phyloP scores from a whole-genome alignment of 139 green algal genomes.

The Yamagishiella unicocca region DNA sequence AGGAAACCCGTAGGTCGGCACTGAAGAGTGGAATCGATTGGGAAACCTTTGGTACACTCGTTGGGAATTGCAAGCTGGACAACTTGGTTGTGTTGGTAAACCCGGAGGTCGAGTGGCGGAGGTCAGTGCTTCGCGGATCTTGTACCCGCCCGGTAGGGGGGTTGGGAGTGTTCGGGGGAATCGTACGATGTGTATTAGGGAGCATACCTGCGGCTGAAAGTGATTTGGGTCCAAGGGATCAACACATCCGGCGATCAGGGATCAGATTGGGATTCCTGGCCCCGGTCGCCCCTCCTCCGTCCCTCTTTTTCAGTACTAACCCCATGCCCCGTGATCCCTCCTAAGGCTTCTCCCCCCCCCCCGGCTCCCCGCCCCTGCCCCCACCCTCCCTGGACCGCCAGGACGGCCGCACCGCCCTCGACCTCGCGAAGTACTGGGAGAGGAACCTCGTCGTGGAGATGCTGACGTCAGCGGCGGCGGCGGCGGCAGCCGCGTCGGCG shows the following conservation, averaged over 20 bases:
- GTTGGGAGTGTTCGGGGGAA: background rate
- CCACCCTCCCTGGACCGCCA: background rate
- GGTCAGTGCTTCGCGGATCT: no score
- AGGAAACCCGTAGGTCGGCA: background rate
- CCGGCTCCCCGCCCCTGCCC: background rate
- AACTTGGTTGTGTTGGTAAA: no score
- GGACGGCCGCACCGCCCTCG: slow-evolving; percentile 19
- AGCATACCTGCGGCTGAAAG: no score
- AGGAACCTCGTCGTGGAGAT: slow-evolving; percentile 9
- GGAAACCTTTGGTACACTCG: no score
- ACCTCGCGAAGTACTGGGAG: slow-evolving; percentile 19
- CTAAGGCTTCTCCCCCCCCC: background rate
- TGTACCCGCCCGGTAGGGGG: background rate
- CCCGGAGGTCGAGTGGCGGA: no score
- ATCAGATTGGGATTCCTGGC: background rate
- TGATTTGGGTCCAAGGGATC: background rate
- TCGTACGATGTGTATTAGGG: no score
- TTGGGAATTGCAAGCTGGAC: no score
- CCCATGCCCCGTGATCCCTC: background rate
- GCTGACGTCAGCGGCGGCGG: no score
- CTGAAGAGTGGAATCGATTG: background rate
- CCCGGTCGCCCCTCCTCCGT: background rate
- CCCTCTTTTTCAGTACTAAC: background rate
- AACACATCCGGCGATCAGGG: no score
- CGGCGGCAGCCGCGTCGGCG: no score